A percentile compares a stretch with the other conserved stretches of the same genome.
phyloP scores from a whole-genome alignment of 202 grass and related monocot species.

The Eragrostis tef region DNA sequence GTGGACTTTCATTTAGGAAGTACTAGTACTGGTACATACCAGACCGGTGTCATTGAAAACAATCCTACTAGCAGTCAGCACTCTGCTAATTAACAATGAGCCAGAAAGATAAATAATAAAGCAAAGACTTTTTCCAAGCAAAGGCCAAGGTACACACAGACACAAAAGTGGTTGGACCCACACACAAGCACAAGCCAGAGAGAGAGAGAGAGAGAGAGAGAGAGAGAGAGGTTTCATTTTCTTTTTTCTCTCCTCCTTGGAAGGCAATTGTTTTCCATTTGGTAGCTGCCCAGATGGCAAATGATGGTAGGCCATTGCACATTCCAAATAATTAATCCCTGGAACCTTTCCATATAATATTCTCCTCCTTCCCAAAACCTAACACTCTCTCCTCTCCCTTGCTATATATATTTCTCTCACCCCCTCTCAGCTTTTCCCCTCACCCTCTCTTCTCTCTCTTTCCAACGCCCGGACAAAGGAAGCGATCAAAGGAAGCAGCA shows the following conservation, averaged over 20 bases:
- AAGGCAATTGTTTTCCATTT: neutral
- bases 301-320: slow-evolving; percentile 14
- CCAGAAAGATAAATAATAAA: neutral
- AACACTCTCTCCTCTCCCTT: neutral
- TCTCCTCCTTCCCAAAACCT: neutral
- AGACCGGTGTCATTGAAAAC: neutral
- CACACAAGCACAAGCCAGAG: neutral
- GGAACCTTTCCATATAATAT: slow-evolving; percentile 29
- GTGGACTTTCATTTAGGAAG: neutral
- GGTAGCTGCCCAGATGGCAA: slow-evolving; percentile 37
- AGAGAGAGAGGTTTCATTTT: neutral
- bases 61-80: neutral
- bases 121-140: neutral
- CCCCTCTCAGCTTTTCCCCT: neutral
- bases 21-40: neutral
- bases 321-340: slow-evolving; percentile 41
- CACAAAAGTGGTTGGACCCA: slow-evolving; percentile 37
- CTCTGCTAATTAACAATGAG: neutral
- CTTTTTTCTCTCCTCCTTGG: neutral
- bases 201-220: too few species aligned
- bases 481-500: neutral
- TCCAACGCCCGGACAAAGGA: neutral
- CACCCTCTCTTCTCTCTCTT: neutral
- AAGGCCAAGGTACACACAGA: neutral
- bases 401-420: slow-evolving; percentile 41